Evolutionary conservation across 2,329 filamentous ascomycete species (phyloP).

Genomic region (Apiospora arundinis): DNA sequence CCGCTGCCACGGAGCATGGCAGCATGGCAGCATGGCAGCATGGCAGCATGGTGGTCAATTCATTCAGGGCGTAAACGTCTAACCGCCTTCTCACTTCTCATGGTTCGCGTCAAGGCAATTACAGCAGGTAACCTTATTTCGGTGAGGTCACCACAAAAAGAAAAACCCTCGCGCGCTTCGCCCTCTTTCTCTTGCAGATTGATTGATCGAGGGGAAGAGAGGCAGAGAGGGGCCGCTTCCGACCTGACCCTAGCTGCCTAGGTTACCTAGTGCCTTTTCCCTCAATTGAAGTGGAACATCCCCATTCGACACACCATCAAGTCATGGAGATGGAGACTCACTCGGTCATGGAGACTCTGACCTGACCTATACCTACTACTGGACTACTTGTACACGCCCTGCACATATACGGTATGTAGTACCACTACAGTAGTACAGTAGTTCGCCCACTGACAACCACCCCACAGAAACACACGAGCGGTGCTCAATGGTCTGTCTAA

Average conservation of each 20-base stretch:
- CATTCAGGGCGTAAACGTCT: background rate
- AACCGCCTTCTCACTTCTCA: too few relatives aligned
- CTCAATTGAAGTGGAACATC: background rate
- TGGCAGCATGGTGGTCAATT: too few relatives aligned
- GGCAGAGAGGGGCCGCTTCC: background rate
- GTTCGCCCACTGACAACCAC: background rate
- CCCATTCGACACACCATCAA: background rate
- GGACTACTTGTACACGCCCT: too few relatives aligned
- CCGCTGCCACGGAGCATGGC: background rate
- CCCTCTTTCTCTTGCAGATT: background rate
- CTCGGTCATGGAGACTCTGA: too few relatives aligned
- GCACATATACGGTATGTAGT: too few relatives aligned
- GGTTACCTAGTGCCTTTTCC: background rate
- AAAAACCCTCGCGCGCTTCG: background rate
- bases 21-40: too few relatives aligned
- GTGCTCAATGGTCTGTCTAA: background rate
- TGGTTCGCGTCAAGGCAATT: background rate
- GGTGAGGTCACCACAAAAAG: background rate
- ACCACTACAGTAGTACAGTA: background rate
- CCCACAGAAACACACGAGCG: conserved; percentile 2
- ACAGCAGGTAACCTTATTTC: background rate
- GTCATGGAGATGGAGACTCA: background rate
- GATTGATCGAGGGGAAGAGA: too few relatives aligned
- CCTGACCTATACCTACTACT: too few relatives aligned
- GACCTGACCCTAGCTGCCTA: background rate